These are phyloP conservation scores for Isatis tinctoria DNA, from an alignment of 345 rosid genomes.

Conservation along the genomic window DNA sequence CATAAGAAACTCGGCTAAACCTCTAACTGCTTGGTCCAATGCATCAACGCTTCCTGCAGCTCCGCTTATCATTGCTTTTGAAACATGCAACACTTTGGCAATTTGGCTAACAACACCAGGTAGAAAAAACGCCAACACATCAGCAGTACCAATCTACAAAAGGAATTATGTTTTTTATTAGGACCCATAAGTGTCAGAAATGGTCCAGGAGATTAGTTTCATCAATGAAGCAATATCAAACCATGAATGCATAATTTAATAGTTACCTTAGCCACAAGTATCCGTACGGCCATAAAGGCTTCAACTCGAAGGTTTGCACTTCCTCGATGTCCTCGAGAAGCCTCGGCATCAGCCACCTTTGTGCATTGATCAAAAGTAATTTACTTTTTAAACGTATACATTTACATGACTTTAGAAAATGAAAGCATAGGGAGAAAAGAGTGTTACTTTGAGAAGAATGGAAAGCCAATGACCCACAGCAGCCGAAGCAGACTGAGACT, in stretches of 20 bases:
- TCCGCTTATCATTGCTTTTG: conserved; percentile 79
- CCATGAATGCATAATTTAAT: not conserved
- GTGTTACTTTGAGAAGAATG: conserved; percentile 71
- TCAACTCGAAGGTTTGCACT: conserved; percentile 73
- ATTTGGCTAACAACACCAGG: conserved; percentile 95
- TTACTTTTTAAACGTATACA: not conserved
- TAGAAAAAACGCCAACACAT: conserved; percentile 87
- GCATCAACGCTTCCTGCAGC: conserved; percentile 91
- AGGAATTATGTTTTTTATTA: not conserved
- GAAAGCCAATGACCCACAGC: conserved; percentile 98
- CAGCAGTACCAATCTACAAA: conserved; percentile 79
- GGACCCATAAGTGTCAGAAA: not conserved
- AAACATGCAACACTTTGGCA: conserved; percentile 67
- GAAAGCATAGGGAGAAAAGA: not conserved
- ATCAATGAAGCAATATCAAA: not conserved
- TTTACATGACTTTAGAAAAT: not conserved
- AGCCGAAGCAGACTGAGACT: conserved; percentile 64
- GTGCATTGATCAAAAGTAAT: conserved; percentile 27
- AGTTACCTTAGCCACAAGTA: conserved; percentile 86
- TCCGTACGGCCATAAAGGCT: conserved; percentile 66
- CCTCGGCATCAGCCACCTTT: conserved; percentile 90
- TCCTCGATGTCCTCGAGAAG: conserved; percentile 77
- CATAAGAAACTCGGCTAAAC: conserved; percentile 87
- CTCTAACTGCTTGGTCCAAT: conserved; percentile 76
- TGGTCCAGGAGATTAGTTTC: not conserved